Percentiles rank a stretch among this genome's conserved stretches.
Evolutionary conservation across 1,284 basidiomycete genomes (phyloP).

Genomic region (Trichosporon faecale): DNA sequence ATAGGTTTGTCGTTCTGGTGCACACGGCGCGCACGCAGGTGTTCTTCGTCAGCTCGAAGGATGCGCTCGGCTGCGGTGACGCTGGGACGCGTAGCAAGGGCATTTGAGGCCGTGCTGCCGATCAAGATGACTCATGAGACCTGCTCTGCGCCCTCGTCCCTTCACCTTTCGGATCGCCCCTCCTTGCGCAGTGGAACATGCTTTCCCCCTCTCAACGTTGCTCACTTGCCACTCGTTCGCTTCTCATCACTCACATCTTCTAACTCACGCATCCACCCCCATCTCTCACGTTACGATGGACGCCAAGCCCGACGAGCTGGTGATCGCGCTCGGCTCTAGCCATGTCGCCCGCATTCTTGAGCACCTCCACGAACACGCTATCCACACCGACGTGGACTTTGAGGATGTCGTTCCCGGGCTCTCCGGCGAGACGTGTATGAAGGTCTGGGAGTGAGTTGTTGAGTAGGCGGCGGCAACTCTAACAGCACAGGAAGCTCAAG

Average conservation of each 20-base stretch:
- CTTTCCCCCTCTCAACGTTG: not conserved
- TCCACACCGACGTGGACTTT: slow-evolving; percentile 1
- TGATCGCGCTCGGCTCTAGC: not conserved
- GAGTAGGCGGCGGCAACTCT: not conserved
- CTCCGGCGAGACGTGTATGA: not conserved
- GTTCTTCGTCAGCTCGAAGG: not conserved
- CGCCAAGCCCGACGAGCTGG: slow-evolving; percentile 4
- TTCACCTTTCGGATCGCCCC: not conserved
- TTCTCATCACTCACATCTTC: not conserved
- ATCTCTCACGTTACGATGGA: not conserved
- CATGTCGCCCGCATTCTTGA: slow-evolving; percentile 1
- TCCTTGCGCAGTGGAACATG: not conserved
- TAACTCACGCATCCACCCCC: not conserved
- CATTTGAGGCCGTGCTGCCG: not conserved
- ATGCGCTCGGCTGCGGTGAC: not conserved
- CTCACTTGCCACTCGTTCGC: not conserved
- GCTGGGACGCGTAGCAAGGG: not conserved
- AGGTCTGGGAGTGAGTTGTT: slow-evolving; percentile 3
- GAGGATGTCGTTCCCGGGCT: not conserved
- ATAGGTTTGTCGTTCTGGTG: not conserved
- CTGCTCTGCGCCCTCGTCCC: not conserved
- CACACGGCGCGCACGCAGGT: not conserved
- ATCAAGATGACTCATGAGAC: not conserved
- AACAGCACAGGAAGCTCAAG: not conserved
- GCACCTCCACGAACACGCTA: not conserved